A percentile compares a stretch with the other conserved stretches of the same genome.
Evolutionary conservation across 192 early-diverging fungal genomes (phyloP).

Genomic region (Podila horticola): DNA sequence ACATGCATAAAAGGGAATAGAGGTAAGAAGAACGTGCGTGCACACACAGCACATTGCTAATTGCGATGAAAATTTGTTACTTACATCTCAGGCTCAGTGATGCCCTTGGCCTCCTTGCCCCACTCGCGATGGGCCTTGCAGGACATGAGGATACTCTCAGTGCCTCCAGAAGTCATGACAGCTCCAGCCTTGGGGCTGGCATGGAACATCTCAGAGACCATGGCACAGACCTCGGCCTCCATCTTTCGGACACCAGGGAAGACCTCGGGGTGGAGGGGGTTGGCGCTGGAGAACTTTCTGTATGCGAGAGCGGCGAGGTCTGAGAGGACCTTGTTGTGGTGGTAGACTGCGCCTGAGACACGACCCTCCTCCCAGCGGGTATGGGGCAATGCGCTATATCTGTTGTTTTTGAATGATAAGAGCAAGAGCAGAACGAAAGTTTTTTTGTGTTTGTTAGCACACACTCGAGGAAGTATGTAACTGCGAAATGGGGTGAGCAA

Average conservation of each 20-base stretch:
- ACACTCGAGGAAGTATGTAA: too few species aligned
- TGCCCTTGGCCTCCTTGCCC: constrained; percentile 80
- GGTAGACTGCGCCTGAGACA: constrained; percentile 92
- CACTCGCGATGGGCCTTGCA: constrained; percentile 93
- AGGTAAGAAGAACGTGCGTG: neutral
- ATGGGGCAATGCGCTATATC: constrained; percentile 34
- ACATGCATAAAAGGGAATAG: neutral
- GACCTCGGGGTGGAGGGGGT: constrained; percentile 95
- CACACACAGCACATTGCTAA: neutral
- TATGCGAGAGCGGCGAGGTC: constrained; percentile 82
- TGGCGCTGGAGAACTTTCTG: constrained; percentile 81
- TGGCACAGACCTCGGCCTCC: constrained; percentile 94
- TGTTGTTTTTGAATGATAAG: constrained; percentile 10
- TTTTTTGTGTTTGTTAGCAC: too few species aligned
- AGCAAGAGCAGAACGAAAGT: too few species aligned
- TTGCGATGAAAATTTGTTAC: constrained; percentile 3
- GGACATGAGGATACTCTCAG: constrained; percentile 95
- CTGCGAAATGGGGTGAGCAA: too few species aligned
- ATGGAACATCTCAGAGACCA: constrained; percentile 92
- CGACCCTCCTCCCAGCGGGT: constrained; percentile 83
- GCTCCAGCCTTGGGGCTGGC: constrained; percentile 79
- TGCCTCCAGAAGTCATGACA: constrained; percentile 93
- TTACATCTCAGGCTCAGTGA: constrained; percentile 93
- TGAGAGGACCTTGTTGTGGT: constrained; percentile 88
- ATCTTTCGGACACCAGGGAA: constrained; percentile 96